A percentile compares a stretch with the other conserved stretches of the same genome.
phyloP scores from a whole-genome alignment of 2,329 filamentous ascomycete species.

The Ophiostoma australiae region DNA sequence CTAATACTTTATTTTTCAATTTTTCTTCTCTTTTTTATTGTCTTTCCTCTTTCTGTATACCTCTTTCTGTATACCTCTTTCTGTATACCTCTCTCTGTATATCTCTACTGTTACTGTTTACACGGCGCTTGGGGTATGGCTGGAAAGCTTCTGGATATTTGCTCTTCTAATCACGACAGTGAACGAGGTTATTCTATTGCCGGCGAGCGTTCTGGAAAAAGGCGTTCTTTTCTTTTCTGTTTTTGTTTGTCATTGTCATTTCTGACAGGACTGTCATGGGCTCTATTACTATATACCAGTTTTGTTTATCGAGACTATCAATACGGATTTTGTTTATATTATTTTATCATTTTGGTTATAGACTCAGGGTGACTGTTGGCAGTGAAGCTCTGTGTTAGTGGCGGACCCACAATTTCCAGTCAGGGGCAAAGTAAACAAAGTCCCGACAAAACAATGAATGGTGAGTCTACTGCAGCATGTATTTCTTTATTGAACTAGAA shows the following conservation, averaged over 20 bases:
- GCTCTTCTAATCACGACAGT: conserved; percentile 12
- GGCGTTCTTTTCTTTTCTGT: background rate
- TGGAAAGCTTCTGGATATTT: background rate
- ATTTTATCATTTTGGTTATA: background rate
- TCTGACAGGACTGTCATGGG: background rate
- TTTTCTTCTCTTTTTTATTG: background rate
- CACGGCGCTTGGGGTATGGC: conserved; percentile 1
- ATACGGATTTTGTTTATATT: background rate
- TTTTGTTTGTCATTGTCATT: background rate
- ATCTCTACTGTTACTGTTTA: background rate
- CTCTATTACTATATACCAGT: background rate
- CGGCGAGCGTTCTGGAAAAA: conserved; percentile 12
- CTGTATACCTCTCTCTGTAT: no score
- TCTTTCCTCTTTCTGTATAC: background rate
- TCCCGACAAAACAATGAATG: background rate
- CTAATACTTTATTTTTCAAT: background rate
- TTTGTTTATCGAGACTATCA: conserved; percentile 1
- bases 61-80: no score
- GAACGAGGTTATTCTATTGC: conserved; percentile 1
- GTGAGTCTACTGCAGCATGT: background rate
- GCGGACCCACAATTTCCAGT: background rate
- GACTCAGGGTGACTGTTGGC: background rate
- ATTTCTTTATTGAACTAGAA: no score
- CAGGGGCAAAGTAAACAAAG: conserved; percentile 2
- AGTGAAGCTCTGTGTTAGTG: background rate